Evolutionary conservation across 2,329 filamentous ascomycete species (phyloP).

Genomic region (Lecanoromycetidae sp.): DNA sequence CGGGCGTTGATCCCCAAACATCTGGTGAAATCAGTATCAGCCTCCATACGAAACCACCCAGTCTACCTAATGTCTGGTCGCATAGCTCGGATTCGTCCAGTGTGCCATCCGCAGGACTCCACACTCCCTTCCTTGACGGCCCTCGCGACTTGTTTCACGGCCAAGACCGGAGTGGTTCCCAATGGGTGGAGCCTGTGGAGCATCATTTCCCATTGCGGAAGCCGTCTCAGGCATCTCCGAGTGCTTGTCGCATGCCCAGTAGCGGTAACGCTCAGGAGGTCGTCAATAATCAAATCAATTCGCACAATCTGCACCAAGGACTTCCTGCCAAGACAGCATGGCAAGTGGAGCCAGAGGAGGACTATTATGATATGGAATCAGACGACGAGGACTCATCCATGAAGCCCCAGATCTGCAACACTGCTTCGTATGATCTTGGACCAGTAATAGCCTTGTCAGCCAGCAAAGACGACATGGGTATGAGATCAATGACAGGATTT

Average conservation of each 20-base stretch:
- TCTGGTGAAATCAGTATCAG: slow-evolving; percentile 2
- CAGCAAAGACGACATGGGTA: slow-evolving; percentile 34
- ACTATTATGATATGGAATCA: slow-evolving; percentile 49
- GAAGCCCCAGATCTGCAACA: slow-evolving; percentile 28
- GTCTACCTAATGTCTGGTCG: slow-evolving; percentile 7
- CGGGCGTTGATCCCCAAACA: neutral
- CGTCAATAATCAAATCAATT: slow-evolving; percentile 3
- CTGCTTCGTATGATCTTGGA: slow-evolving; percentile 29
- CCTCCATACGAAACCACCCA: slow-evolving; percentile 4
- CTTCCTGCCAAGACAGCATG: slow-evolving; percentile 2
- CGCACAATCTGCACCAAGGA: slow-evolving; percentile 6
- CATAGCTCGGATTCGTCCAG: slow-evolving; percentile 9
- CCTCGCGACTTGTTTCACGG: neutral
- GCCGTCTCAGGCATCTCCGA: neutral
- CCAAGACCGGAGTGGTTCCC: neutral
- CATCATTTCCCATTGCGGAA: neutral
- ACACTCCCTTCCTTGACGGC: neutral
- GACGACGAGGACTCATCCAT: slow-evolving; percentile 39
- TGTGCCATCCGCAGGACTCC: neutral
- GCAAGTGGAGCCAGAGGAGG: slow-evolving; percentile 36
- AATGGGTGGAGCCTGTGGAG: neutral
- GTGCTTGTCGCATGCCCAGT: neutral
- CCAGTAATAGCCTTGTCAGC: slow-evolving; percentile 32
- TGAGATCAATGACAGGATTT: slow-evolving; percentile 38
- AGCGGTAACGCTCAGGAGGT: slow-evolving; percentile 5